A percentile compares a stretch with the other conserved stretches of the same genome.
Evolutionary conservation across 2,329 filamentous ascomycete genomes (phyloP).

Genomic region (Aaosphaeria arxii): DNA sequence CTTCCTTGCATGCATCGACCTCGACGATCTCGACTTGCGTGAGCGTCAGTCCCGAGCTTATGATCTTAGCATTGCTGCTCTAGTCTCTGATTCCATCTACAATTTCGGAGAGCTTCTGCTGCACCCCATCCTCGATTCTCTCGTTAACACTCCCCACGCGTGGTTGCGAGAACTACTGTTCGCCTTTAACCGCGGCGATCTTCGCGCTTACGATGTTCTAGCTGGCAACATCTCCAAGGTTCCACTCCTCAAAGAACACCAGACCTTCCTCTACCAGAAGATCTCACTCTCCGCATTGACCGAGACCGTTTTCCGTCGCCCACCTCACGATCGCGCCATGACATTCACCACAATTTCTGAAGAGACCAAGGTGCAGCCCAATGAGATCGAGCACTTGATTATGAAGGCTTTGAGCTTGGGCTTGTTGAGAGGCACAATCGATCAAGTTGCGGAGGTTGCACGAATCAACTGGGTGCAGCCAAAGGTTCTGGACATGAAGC

Average conservation of each 20-base stretch:
- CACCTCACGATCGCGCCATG: constrained; percentile 93
- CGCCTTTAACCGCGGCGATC: constrained; percentile 93
- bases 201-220: constrained; percentile 80
- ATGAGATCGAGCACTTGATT: constrained; percentile 95
- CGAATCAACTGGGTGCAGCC: constrained; percentile 99
- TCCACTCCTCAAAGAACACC: constrained; percentile 73
- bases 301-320: constrained; percentile 92
- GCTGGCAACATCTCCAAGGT: constrained; percentile 79
- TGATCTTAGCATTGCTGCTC: constrained; percentile 85
- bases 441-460: constrained; percentile 91
- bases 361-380: constrained; percentile 86
- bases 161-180: constrained; percentile 97
- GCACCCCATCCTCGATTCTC: constrained; percentile 88
- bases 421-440: constrained; percentile 84
- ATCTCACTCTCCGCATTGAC: constrained; percentile 96
- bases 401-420: constrained; percentile 99
- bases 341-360: constrained; percentile 82
- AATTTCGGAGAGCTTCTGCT: constrained; percentile 99
- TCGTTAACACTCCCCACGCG: constrained; percentile 69
- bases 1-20: constrained; percentile 93
- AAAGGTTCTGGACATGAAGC: constrained; percentile 92
- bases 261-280: constrained; percentile 88
- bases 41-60: constrained; percentile 85
- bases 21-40: constrained; percentile 67
- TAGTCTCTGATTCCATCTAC: constrained; percentile 95